Evolutionary conservation across 2,329 filamentous ascomycete species (phyloP).

Genomic region (Fusarium albidum): DNA sequence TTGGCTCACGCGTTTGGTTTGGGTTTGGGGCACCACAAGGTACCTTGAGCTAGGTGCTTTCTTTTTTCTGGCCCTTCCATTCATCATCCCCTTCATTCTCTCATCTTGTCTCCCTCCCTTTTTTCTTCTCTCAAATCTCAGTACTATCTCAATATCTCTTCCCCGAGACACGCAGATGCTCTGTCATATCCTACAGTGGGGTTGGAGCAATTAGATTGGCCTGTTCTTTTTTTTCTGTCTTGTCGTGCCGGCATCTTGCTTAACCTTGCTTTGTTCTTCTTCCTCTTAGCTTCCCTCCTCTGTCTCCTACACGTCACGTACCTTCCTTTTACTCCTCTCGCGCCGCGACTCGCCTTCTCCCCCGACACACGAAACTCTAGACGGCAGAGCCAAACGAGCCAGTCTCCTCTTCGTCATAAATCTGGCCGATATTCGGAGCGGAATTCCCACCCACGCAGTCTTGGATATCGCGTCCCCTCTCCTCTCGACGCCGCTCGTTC

Average conservation of each 20-base stretch:
- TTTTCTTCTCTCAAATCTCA: not conserved
- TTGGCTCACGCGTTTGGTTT: slow-evolving; percentile 15
- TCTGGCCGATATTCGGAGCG: not conserved
- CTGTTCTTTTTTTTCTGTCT: not conserved
- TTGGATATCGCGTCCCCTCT: not conserved
- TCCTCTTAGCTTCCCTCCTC: not conserved
- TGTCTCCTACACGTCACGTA: slow-evolving; percentile 2
- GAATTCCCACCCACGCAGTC: not conserved
- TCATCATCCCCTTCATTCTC: not conserved
- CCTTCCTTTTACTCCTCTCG: slow-evolving; percentile 8
- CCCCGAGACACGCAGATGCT: slow-evolving; percentile 1
- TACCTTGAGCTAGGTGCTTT: slow-evolving; percentile 2
- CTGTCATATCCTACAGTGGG: slow-evolving; percentile 4
- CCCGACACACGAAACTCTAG: slow-evolving; percentile 2
- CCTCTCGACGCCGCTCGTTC: not conserved
- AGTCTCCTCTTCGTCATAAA: slow-evolving; percentile 3
- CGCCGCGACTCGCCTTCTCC: slow-evolving; percentile 6
- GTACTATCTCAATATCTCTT: not conserved
- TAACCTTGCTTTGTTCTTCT: no score
- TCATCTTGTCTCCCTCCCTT: not conserved
- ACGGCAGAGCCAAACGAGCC: not conserved
- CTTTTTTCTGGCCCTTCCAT: not conserved
- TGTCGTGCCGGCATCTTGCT: not conserved
- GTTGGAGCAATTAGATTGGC: slow-evolving; percentile 7
- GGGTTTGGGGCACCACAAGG: slow-evolving; percentile 14